These are phyloP conservation scores for Monsonia emarginata DNA, from an alignment of 441 rosid genomes.

Conservation along the genomic window DNA sequence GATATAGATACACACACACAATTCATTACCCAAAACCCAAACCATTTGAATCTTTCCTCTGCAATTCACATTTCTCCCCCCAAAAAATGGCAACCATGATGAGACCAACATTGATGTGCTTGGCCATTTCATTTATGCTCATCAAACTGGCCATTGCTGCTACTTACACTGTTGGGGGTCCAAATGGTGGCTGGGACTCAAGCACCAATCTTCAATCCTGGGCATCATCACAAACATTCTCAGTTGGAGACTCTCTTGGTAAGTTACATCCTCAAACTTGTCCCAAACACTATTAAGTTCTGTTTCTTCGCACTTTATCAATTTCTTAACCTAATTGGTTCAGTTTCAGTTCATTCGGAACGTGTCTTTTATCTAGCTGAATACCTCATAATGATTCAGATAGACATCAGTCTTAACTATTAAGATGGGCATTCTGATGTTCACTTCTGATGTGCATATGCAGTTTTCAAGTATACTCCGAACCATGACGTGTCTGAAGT, in stretches of 20 bases:
- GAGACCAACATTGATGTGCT: not conserved
- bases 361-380: no score
- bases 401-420: no score
- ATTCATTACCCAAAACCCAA: not conserved
- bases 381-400: no score
- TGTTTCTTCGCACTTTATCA: no score
- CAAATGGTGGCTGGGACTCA: not conserved
- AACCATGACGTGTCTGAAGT: conserved; percentile 55
- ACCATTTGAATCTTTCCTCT: not conserved
- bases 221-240: not conserved
- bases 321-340: no score
- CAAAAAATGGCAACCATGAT: not conserved
- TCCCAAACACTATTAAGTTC: no score
- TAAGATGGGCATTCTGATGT: no score
- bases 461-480: conserved; percentile 33
- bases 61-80: not conserved
- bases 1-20: not conserved
- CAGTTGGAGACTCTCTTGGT: not conserved
- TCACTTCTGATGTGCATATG: no score
- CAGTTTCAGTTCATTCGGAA: no score
- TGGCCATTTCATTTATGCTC: not conserved
- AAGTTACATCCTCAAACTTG: not conserved
- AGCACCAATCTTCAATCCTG: not conserved
- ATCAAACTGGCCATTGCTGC: not conserved
- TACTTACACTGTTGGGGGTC: not conserved